These are phyloP conservation scores for Mortierella sp. DNA, from an alignment of 371 early-diverging fungal genomes.

Conservation along the genomic window DNA sequence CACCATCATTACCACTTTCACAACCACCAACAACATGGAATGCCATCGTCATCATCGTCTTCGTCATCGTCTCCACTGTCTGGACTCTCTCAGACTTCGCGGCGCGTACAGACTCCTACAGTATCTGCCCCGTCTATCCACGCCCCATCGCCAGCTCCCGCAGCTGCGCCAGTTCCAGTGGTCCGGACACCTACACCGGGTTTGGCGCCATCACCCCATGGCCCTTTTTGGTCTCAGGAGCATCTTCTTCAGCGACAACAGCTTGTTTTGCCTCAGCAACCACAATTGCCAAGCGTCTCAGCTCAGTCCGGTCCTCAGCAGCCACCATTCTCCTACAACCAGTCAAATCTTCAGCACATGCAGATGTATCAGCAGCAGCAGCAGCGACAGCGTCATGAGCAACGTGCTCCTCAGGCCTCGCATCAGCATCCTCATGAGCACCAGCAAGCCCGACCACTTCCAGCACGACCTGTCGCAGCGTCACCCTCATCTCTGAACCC, in stretches of 20 bases:
- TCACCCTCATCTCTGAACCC: conserved; percentile 8
- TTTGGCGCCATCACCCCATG: not conserved
- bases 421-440: conserved; percentile 1
- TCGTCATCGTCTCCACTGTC: not conserved
- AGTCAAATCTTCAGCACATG: conserved; percentile 2
- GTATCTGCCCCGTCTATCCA: not conserved
- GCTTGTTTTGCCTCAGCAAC: conserved; percentile 7
- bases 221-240: conserved; percentile 3
- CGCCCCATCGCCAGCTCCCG: not conserved
- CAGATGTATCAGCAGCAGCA: conserved; percentile 20
- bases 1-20: conserved; percentile 8
- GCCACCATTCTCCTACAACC: conserved; percentile 12
- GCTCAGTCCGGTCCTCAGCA: conserved; percentile 19
- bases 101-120: not conserved
- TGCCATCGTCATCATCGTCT: conserved; percentile 1
- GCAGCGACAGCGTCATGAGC: conserved; percentile 14
- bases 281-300: not conserved
- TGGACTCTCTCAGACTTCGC: not conserved
- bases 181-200: not conserved
- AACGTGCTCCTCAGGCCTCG: conserved; percentile 6
- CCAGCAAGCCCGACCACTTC: conserved; percentile 3
- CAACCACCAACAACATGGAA: conserved; percentile 3
- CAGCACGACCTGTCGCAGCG: not conserved
- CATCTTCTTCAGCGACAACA: conserved; percentile 21
- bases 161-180: not conserved